Evolutionary conservation across 1,284 basidiomycete species (phyloP).

Genomic region (Waitea zeae): DNA sequence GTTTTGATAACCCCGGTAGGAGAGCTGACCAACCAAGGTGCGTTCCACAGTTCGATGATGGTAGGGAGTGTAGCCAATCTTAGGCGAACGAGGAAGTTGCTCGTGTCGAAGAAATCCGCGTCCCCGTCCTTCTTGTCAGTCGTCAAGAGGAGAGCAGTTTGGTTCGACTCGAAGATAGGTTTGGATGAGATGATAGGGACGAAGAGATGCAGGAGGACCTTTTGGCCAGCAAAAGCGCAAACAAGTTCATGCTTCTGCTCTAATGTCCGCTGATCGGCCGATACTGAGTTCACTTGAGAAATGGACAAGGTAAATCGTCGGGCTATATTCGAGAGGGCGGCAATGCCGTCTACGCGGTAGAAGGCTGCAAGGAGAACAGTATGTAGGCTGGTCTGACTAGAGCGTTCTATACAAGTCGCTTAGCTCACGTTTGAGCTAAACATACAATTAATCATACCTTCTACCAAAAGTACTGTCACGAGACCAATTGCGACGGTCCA

Average conservation of each 20-base stretch:
- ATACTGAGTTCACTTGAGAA: conserved; percentile 27
- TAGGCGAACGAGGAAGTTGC: conserved; percentile 73
- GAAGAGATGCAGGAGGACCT: conserved; percentile 68
- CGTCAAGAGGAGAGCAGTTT: conserved; percentile 60
- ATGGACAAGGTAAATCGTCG: conserved; percentile 40
- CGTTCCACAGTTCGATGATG: conserved; percentile 62
- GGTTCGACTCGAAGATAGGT: conserved; percentile 71
- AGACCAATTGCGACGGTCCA: conserved; percentile 68
- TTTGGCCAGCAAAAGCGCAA: conserved; percentile 68
- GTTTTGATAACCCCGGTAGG: conserved; percentile 60
- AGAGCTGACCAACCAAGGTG: conserved; percentile 65
- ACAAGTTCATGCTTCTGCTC: conserved; percentile 42
- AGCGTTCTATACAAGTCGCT: conserved; percentile 36
- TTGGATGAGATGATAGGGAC: conserved; percentile 65
- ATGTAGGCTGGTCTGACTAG: conserved; percentile 58
- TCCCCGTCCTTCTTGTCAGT: conserved; percentile 67
- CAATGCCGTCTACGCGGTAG: conserved; percentile 56
- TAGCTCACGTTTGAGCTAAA: conserved; percentile 1
- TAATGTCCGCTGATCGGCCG: conserved; percentile 37
- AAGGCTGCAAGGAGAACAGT: conserved; percentile 71
- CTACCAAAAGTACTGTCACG: conserved; percentile 61
- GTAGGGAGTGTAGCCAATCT: conserved; percentile 59
- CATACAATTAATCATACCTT: conserved; percentile 35
- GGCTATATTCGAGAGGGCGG: conserved; percentile 47
- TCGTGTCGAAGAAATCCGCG: conserved; percentile 65